Evolutionary conservation across 306 rosid species (phyloP).

Genomic region (Quercus alba): DNA sequence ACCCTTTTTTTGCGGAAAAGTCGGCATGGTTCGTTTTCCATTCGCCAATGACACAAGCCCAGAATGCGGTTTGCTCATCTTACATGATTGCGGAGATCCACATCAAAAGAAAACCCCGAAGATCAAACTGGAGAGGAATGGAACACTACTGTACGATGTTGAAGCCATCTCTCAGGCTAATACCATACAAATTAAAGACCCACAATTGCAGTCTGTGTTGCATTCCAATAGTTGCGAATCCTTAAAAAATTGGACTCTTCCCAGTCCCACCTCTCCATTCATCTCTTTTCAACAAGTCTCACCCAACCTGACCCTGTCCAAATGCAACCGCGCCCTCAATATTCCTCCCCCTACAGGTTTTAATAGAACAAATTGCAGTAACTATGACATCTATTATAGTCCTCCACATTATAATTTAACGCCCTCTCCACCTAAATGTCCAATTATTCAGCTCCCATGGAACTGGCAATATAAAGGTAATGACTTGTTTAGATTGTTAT

Average conservation of each 20-base stretch:
- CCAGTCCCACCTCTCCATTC: neutral
- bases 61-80: neutral
- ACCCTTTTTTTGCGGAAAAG: neutral
- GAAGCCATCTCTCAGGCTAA: fast-evolving
- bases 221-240: neutral
- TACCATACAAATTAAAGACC: neutral
- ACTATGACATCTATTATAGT: neutral
- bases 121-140: neutral
- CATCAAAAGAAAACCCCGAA: neutral
- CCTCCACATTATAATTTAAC: fast-evolving
- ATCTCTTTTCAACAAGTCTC: neutral
- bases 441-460: constrained; percentile 27
- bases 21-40: neutral
- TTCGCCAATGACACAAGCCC: neutral
- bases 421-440: constrained; percentile 1
- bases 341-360: neutral
- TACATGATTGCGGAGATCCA: neutral
- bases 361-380: neutral
- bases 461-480: fast-evolving
- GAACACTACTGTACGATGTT: neutral
- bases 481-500: constrained; percentile 3
- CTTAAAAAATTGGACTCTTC: neutral
- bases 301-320: neutral
- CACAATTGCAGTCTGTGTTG: neutral
- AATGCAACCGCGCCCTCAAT: neutral